A percentile compares a stretch with the other conserved stretches of the same genome.
phyloP scores from a whole-genome alignment of 805 yeast genomes.

The Starmerella ratchasimensis region DNA sequence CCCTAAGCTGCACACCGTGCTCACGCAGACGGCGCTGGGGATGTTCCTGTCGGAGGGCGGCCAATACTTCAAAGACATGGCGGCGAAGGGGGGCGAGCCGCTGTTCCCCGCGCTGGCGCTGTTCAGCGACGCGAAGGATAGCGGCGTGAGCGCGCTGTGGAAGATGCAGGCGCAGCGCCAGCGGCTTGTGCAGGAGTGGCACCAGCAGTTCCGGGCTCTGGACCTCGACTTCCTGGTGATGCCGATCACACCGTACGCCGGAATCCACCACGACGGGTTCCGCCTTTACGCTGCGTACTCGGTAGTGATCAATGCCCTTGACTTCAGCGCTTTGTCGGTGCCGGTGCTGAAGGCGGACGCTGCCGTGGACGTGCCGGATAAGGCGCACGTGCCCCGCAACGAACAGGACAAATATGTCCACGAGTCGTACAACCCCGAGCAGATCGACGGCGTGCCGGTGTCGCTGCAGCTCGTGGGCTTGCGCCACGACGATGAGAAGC shows the following conservation, averaged over 20 bases:
- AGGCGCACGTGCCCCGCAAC: constrained; percentile 22
- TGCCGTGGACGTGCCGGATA: constrained; percentile 21
- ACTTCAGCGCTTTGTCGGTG: constrained; percentile 28
- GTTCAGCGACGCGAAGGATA: background rate
- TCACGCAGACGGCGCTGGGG: constrained; percentile 21
- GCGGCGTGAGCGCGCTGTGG: constrained; percentile 1
- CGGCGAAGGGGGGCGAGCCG: constrained; percentile 31
- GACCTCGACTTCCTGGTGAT: constrained; percentile 3
- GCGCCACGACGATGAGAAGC: constrained; percentile 47
- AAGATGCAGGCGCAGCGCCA: background rate
- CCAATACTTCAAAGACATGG: constrained; percentile 27
- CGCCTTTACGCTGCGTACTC: constrained; percentile 29
- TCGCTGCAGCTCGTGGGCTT: constrained; percentile 42
- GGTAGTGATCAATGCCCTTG: constrained; percentile 30
- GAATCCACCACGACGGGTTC: constrained; percentile 1
- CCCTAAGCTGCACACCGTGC: constrained; percentile 30
- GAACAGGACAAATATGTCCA: background rate
- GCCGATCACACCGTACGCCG: constrained; percentile 5
- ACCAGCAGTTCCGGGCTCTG: background rate
- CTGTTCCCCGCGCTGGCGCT: background rate
- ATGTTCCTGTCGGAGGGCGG: constrained; percentile 27
- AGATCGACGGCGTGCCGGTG: constrained; percentile 40
- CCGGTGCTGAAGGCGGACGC: constrained; percentile 20
- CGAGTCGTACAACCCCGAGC: constrained; percentile 34
- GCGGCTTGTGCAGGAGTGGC: background rate